Evolutionary conservation across 2,329 filamentous ascomycete genomes (phyloP).

Genomic region (Ophiostoma quercus): DNA sequence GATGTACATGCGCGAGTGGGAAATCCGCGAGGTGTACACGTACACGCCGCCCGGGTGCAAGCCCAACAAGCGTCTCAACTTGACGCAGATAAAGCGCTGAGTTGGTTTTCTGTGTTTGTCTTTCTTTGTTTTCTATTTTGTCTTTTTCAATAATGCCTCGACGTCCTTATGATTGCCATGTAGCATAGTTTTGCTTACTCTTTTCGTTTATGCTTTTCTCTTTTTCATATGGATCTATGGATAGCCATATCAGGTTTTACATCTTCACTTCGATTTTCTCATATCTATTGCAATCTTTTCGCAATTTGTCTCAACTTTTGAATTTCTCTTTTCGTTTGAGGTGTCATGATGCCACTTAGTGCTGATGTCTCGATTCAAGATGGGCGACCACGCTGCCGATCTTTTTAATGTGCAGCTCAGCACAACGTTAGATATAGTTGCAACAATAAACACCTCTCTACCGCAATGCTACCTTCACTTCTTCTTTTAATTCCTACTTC

Average conservation of each 20-base stretch:
- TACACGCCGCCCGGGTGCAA: slow-evolving; percentile 1
- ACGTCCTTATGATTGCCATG: background rate
- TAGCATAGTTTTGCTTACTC: background rate
- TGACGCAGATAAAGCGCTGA: background rate
- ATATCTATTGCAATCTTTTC: background rate
- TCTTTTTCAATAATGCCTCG: background rate
- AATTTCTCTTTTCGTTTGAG: too few relatives aligned
- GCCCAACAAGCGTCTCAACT: background rate
- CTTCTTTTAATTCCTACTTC: background rate
- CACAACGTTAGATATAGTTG: too few relatives aligned
- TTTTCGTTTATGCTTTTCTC: background rate
- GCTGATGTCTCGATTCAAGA: too few relatives aligned
- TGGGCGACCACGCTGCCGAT: too few relatives aligned
- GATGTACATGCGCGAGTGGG: slow-evolving; percentile 43
- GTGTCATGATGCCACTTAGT: too few relatives aligned
- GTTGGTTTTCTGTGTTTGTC: background rate
- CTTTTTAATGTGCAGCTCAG: too few relatives aligned
- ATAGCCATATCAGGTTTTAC: background rate
- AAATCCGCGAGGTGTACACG: slow-evolving; percentile 20
- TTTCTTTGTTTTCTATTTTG: background rate
- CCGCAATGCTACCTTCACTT: too few relatives aligned
- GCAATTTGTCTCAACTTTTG: too few relatives aligned
- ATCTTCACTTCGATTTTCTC: background rate
- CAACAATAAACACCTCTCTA: too few relatives aligned
- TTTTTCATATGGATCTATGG: background rate